Conservation (phyloP, 2,329 filamentous ascomycete genomes). For the Paecilomyces sp. region DNA sequence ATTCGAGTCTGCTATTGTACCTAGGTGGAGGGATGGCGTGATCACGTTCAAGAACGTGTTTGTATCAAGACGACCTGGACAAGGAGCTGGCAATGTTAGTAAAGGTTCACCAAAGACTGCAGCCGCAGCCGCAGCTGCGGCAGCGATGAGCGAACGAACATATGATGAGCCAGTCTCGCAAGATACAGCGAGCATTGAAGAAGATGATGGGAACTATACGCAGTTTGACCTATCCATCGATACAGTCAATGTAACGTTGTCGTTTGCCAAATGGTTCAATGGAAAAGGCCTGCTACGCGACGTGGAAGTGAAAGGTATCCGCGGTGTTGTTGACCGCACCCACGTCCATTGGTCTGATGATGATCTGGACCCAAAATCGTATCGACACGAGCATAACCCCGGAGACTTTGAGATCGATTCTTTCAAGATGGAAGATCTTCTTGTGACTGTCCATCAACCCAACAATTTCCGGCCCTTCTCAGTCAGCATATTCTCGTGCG, state of each 20-base stretch:
- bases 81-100: conserved; percentile 72
- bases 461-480: conserved; percentile 88
- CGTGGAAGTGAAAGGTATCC: conserved; percentile 87
- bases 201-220: conserved; percentile 93
- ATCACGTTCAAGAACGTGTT: conserved; percentile 97
- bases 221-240: conserved; percentile 95
- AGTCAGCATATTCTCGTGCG: conserved; percentile 91
- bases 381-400: conserved; percentile 77
- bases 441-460: conserved; percentile 88
- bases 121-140: conserved; percentile 76
- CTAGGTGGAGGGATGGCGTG: conserved; percentile 89
- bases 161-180: conserved; percentile 31
- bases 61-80: conserved; percentile 82
- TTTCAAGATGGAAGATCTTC: conserved; percentile 90
- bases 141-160: conserved; percentile 42
- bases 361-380: conserved; percentile 72
- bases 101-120: conserved; percentile 84
- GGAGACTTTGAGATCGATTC: conserved; percentile 96
- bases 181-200: conserved; percentile 32
- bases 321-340: conserved; percentile 86
- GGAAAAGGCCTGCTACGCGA: conserved; percentile 86
- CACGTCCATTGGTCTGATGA: conserved; percentile 66
- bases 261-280: conserved; percentile 99
- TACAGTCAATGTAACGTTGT: conserved; percentile 91
- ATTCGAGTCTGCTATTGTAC: conserved; percentile 96